Evolutionary conservation across 164 flowering plant genomes (phyloP), one percentile per base, ranked within the genome.

Genomic region (Akebia trifoliata): DNA sequence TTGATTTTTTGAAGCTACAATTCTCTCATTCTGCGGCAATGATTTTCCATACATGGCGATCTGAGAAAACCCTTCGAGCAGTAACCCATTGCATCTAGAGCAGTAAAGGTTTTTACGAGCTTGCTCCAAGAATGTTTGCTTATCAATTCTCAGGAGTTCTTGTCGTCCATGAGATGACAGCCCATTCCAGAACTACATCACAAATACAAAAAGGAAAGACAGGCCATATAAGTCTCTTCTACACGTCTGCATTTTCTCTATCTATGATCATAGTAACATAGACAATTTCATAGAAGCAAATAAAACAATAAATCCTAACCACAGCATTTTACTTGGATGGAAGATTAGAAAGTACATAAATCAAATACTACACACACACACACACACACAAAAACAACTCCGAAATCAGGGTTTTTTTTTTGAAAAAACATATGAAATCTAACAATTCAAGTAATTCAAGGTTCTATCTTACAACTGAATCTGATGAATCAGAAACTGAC

Each of bases 61-160:
- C 68, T 87, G 99, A 70, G 86, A 64, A 72, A 85, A 93, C 28
- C 87, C 87, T 77, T 93, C 97, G 4, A 93, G 95, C 67, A 93
- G 71, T 56, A 93, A 73, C 30, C 99, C 99, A 72, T 90, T 93
- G 78, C 99, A 93, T 65, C 99, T 78, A 45, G 99, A 90, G 72
- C 97, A 93, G 78, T 90, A 93, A 79, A 90, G 83, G 67, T 83
- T 86, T 69, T 90, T 93, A 11, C 99, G 88, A 63, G 96, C 96
- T 72, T 87, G 90, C 81, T 93, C 99, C 60, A 93, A 87, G 6
- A 93, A 77, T 26, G 86, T 78, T 55, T 86, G 97, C 67, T 90
- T 93, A 65, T 93, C 97, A 58, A 90, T 78, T 69, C 81, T 74
- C 56, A 93, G 68, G 48, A 90, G 99, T 49, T 81, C 63, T 61